These are phyloP conservation scores for Claviceps humidiphila DNA, from an alignment of 2,329 filamentous ascomycete species.

Conservation along the genomic window DNA sequence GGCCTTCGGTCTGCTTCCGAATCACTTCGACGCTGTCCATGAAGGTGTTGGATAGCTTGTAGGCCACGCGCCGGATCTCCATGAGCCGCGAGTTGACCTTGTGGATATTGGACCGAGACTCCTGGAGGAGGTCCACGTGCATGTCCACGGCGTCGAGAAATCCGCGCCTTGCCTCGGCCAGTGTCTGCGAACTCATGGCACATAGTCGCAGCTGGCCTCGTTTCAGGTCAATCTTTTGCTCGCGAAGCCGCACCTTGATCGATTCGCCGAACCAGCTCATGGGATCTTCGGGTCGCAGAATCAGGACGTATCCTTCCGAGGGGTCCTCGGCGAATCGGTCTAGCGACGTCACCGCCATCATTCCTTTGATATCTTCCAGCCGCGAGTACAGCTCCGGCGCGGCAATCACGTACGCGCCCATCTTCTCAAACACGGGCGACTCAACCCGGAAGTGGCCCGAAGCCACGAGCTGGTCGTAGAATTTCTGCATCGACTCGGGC, in stretches of 20 bases:
- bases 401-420: constrained; percentile 71
- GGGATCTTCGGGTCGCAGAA: constrained; percentile 67
- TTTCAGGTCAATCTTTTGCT: constrained; percentile 75
- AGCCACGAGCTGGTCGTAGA: constrained; percentile 68
- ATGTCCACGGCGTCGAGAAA: constrained; percentile 71
- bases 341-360: constrained; percentile 58
- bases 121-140: constrained; percentile 78
- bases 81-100: constrained; percentile 84
- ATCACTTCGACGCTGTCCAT: constrained; percentile 98
- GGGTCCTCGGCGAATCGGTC: constrained; percentile 57
- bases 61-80: constrained; percentile 90
- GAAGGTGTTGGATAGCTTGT: constrained; percentile 93
- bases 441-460: constrained; percentile 83
- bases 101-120: constrained; percentile 83
- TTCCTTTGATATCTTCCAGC: constrained; percentile 68
- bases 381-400: constrained; percentile 66
- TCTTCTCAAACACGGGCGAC: constrained; percentile 54
- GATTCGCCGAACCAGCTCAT: constrained; percentile 72
- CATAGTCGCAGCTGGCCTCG: constrained; percentile 76
- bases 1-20: constrained; percentile 65
- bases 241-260: constrained; percentile 56
- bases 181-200: constrained; percentile 69
- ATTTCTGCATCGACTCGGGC: constrained; percentile 54
- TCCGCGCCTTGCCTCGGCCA: constrained; percentile 64
- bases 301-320: constrained; percentile 63